phyloP scores from a whole-genome alignment of 257 asterid species.

The Fraxinus pennsylvanica region DNA sequence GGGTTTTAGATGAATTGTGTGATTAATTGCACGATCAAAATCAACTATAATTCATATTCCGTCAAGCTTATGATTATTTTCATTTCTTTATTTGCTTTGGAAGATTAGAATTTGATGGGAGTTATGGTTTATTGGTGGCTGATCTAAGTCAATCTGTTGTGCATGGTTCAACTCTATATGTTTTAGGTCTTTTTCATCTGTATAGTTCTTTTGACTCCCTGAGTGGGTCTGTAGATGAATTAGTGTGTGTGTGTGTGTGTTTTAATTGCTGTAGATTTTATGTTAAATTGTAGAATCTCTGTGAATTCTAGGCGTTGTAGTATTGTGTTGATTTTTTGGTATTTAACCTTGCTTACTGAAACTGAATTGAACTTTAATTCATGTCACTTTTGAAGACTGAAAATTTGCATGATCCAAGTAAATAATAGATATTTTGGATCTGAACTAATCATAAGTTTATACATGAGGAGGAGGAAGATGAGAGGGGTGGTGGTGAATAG shows the following conservation, averaged over 20 bases:
- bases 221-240: neutral
- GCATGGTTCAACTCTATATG: neutral
- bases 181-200: conserved; percentile 8
- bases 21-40: conserved; percentile 28
- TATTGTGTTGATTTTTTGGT: neutral
- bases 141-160: neutral
- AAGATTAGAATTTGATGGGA: neutral
- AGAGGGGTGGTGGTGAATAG: neutral
- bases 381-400: neutral
- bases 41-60: neutral
- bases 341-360: neutral
- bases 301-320: neutral
- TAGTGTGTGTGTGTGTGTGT: neutral
- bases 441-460: neutral
- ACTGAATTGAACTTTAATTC: neutral
- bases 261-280: neutral
- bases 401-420: neutral
- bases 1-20: conserved; percentile 13
- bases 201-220: neutral
- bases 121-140: neutral
- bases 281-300: neutral
- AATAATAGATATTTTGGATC: neutral
- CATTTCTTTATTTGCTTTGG: too few species aligned
- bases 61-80: neutral
- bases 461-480: neutral